phyloP scores from a whole-genome alignment of 495 filamentous ascomycete species.

The Rhypophila decipiens region DNA sequence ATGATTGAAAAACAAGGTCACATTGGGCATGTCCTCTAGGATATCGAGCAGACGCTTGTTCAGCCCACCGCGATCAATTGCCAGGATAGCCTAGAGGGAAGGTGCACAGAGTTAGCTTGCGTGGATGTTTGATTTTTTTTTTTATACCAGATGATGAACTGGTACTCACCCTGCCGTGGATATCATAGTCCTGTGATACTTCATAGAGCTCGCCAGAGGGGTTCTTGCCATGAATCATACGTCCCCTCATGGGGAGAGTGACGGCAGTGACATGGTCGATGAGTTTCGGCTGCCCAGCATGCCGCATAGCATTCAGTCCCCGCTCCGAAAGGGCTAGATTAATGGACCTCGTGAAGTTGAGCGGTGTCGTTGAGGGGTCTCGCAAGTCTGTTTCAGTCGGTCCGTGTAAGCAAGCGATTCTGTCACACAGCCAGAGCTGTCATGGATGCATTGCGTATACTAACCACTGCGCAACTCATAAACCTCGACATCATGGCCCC shows the following conservation, averaged over 20 bases:
- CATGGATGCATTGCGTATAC: slow-evolving; percentile 20
- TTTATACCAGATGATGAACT: neutral
- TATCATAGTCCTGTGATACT: slow-evolving; percentile 80
- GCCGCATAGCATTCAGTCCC: slow-evolving; percentile 79
- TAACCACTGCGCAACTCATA: slow-evolving; percentile 90
- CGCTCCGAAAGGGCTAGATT: slow-evolving; percentile 92
- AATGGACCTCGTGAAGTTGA: slow-evolving; percentile 97
- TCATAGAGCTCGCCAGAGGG: slow-evolving; percentile 61
- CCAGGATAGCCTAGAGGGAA: slow-evolving; percentile 25
- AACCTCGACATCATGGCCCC: slow-evolving; percentile 84
- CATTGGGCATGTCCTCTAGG: slow-evolving; percentile 74
- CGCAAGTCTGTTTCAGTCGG: slow-evolving; percentile 62
- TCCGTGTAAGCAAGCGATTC: neutral
- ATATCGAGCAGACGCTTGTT: slow-evolving; percentile 85
- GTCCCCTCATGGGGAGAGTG: slow-evolving; percentile 88
- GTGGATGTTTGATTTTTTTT: too few relatives aligned
- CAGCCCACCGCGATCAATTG: slow-evolving; percentile 67
- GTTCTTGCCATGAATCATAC: slow-evolving; percentile 90
- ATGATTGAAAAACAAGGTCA: slow-evolving; percentile 85
- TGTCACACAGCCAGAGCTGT: neutral
- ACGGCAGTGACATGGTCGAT: slow-evolving; percentile 65
- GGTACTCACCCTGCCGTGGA: slow-evolving; percentile 68
- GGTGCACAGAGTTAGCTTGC: neutral
- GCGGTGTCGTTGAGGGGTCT: slow-evolving; percentile 70
- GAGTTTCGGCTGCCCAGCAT: slow-evolving; percentile 56